phyloP scores from a whole-genome alignment of 2,329 filamentous ascomycete species.

The Scolecobasidium constrictum region DNA sequence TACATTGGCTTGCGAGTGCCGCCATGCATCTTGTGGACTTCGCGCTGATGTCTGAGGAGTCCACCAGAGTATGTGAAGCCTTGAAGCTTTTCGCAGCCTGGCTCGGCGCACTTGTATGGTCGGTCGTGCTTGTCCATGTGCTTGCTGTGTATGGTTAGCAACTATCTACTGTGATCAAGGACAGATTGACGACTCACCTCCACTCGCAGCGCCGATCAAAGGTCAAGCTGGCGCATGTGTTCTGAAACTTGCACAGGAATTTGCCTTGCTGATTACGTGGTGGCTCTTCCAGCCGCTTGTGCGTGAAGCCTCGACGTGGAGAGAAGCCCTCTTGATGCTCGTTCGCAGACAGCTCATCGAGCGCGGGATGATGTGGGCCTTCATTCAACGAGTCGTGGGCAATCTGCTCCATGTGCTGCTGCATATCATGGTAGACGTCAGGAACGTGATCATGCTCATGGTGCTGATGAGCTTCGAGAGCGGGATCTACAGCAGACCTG shows the following conservation, averaged over 20 bases:
- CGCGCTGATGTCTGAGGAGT: conserved; percentile 77
- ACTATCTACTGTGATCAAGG: too few species aligned
- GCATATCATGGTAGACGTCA: conserved; percentile 3
- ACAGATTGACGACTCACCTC: conserved; percentile 60
- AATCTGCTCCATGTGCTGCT: conserved; percentile 1
- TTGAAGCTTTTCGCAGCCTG: conserved; percentile 81
- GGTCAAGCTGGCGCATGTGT: conserved; percentile 56
- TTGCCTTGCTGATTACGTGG: conserved; percentile 60
- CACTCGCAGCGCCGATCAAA: conserved; percentile 86
- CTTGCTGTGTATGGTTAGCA: conserved; percentile 64
- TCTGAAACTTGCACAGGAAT: conserved; percentile 58
- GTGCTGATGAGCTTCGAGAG: conserved; percentile 3
- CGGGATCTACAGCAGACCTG: conserved; percentile 4
- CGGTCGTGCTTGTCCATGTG: conserved; percentile 98
- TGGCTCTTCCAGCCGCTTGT: conserved; percentile 37
- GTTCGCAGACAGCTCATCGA: conserved; percentile 6
- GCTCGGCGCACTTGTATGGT: conserved; percentile 74
- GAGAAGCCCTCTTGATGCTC: conserved; percentile 14
- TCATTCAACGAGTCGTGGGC: conserved; percentile 3
- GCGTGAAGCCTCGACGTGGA: conserved; percentile 24
- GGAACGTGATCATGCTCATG: not conserved
- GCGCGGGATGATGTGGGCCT: conserved; percentile 4
- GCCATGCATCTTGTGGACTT: conserved; percentile 85
- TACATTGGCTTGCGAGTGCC: conserved; percentile 79
- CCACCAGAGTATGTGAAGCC: conserved; percentile 95